These are phyloP conservation scores for Chiua virens DNA, from an alignment of 768 basidiomycete species.

Conservation along the genomic window DNA sequence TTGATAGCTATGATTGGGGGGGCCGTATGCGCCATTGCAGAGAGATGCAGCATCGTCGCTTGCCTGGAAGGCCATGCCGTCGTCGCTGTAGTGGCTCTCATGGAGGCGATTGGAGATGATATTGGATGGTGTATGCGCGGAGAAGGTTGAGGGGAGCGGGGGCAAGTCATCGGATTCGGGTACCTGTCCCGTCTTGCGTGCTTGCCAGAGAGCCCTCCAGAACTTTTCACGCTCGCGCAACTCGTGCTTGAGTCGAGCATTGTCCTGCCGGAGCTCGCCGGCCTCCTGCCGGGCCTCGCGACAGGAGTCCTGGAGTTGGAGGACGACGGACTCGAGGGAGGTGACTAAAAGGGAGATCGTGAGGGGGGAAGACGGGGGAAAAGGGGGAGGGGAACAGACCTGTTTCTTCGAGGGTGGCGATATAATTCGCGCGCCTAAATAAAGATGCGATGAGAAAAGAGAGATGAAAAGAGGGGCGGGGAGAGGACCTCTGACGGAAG, in stretches of 20 bases:
- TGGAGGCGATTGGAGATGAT: constrained; percentile 36
- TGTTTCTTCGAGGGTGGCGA: constrained; percentile 85
- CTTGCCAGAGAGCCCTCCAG: constrained; percentile 68
- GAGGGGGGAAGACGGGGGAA: constrained; percentile 6
- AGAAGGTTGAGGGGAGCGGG: constrained; percentile 46
- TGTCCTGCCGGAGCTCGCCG: constrained; percentile 64
- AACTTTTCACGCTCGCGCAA: constrained; percentile 71
- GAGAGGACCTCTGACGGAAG: constrained; percentile 59
- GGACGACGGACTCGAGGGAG: constrained; percentile 79
- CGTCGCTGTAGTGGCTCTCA: constrained; percentile 37
- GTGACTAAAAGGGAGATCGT: constrained; percentile 52
- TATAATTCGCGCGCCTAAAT: constrained; percentile 71
- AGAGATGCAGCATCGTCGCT: constrained; percentile 45
- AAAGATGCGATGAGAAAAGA: constrained; percentile 22
- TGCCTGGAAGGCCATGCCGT: constrained; percentile 49
- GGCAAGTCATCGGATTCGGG: constrained; percentile 54
- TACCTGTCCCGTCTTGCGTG: constrained; percentile 56
- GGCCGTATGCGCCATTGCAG: constrained; percentile 45
- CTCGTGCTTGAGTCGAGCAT: constrained; percentile 60
- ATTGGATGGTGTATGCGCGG: constrained; percentile 33
- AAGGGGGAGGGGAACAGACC: constrained; percentile 35
- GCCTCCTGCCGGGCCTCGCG: constrained; percentile 63
- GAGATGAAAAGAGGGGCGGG: background rate
- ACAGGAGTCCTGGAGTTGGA: constrained; percentile 81
- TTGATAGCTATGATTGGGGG: constrained; percentile 39